Base-by-base conservation (phyloP, 2,329 filamentous ascomycete genomes). In the Fusarium pseudocircinatum region DNA sequence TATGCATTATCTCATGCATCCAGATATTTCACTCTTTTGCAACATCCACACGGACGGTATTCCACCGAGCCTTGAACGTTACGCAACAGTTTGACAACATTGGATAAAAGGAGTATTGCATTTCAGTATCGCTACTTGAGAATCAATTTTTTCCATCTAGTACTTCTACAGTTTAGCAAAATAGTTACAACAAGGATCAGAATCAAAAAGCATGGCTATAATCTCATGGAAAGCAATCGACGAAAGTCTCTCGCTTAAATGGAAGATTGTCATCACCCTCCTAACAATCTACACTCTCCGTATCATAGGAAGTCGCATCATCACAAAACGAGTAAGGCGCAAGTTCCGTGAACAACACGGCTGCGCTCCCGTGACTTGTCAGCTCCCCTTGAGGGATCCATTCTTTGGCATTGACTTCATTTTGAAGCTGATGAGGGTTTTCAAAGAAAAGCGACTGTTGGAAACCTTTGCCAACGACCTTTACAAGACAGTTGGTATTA, bases 11-110 rank as follows among this genome's bases (percentile, higher is more conserved):
- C 46, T n/a, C 14, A 49, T 49, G 46, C 28, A 49, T 30, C 20
- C 14, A 4, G 15, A 10, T 16, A 49, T 8, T 7, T n/a, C 4
- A 2, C 0, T 4, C 2, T 18, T n/a, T 20, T 20, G 28, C 22
- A 18, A 20, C 3, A 7, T 11, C 12, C 14, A 30, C 20, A 30
- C 28, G 46, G 28, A 30, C 3, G 7, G 1, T n/a, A n/a, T 30
- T 30, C 46, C 20, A 30, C 28, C 28, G 46, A 49, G n/a, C 10
- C 3, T 16, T 11, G 10, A 30, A n/a, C 22, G 14, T 13, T 13
- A 11, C 4, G 14, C 7, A 49, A n/a, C 28, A n/a, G 12, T 49
- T 7, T 3, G 2, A 30, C 22, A 22, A 49, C 3, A 7, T 30
- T n/a, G 46, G 28, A 30, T 49, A 49, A 49, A 16, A 30, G 12